Conservation (phyloP, 2,329 filamentous ascomycete genomes). For the Claviceps africana region DNA sequence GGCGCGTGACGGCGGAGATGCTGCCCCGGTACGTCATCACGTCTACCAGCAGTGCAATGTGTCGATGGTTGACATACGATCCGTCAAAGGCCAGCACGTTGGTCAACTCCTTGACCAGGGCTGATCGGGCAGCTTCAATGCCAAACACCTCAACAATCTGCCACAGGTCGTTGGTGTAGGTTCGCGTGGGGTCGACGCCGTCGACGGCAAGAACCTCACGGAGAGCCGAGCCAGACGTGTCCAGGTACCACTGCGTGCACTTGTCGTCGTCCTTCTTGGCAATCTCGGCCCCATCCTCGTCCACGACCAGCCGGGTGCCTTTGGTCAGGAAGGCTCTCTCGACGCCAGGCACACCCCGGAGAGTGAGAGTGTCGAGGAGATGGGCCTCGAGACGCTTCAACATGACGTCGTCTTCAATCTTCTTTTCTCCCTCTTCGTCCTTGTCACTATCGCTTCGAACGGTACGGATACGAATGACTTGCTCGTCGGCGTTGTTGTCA, state of each 20-base stretch:
- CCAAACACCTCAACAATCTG: slow-evolving; percentile 91
- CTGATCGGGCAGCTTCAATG: slow-evolving; percentile 83
- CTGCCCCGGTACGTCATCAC: slow-evolving; percentile 94
- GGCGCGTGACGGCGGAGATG: slow-evolving; percentile 91
- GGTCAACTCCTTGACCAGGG: slow-evolving; percentile 76
- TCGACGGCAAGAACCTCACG: slow-evolving; percentile 73
- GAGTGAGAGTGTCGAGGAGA: slow-evolving; percentile 76
- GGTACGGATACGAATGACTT: slow-evolving; percentile 84
- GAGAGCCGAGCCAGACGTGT: slow-evolving; percentile 82
- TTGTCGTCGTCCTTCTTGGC: slow-evolving; percentile 58
- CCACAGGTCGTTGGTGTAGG: slow-evolving; percentile 90
- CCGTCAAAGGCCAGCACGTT: slow-evolving; percentile 94
- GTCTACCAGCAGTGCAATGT: slow-evolving; percentile 87
- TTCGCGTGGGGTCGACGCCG: slow-evolving; percentile 74
- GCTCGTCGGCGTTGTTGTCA: slow-evolving; percentile 93
- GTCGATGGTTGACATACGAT: slow-evolving; percentile 98
- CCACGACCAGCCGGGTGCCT: slow-evolving; percentile 53
- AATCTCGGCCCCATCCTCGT: slow-evolving; percentile 57
- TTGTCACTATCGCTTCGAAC: slow-evolving; percentile 56
- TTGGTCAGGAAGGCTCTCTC: slow-evolving; percentile 88
- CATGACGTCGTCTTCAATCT: slow-evolving; percentile 76
- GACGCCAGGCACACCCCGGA: slow-evolving; percentile 80
- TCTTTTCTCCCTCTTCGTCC: slow-evolving; percentile 48
- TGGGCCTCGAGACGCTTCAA: slow-evolving; percentile 85
- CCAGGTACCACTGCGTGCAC: slow-evolving; percentile 89